Conservation (phyloP, 192 early-diverging fungal species). For the Thamnidium elegans region DNA sequence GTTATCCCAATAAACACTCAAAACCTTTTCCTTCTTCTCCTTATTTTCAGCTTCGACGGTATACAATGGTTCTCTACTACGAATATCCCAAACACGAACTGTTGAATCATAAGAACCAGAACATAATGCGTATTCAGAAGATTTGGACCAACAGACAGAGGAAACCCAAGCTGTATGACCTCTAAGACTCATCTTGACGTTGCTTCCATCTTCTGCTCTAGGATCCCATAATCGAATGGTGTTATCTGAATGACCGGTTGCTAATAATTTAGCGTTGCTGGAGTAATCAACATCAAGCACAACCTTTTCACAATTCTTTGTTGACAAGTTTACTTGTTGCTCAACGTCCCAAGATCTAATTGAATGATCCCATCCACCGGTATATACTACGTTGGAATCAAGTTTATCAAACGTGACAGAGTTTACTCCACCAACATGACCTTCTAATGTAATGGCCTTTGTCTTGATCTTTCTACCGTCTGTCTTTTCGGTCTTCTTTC, state of each 20-base stretch:
- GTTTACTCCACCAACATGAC: conserved; percentile 78
- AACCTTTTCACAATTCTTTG: conserved; percentile 89
- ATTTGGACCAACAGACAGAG: conserved; percentile 80
- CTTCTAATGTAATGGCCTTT: conserved; percentile 46
- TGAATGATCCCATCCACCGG: conserved; percentile 93
- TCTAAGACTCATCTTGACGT: conserved; percentile 73
- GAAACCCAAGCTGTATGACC: conserved; percentile 86
- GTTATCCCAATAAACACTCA: conserved; percentile 68
- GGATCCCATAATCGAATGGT: conserved; percentile 90
- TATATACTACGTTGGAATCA: conserved; percentile 66
- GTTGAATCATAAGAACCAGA: conserved; percentile 85
- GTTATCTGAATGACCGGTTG: conserved; percentile 86
- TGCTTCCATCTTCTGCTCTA: conserved; percentile 68
- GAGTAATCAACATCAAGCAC: conserved; percentile 77
- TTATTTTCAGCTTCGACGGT: conserved; percentile 52
- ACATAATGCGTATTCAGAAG: conserved; percentile 69
- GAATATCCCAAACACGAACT: conserved; percentile 92
- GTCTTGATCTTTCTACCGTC: conserved; percentile 45
- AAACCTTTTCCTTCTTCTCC: conserved; percentile 57
- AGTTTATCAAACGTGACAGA: conserved; percentile 66
- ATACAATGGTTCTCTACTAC: conserved; percentile 82
- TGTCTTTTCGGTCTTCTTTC: conserved; percentile 51
- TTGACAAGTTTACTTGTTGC: conserved; percentile 63
- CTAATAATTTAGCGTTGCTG: conserved; percentile 62
- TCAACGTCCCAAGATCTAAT: conserved; percentile 89